A percentile compares a stretch with the other conserved stretches of the same genome.
phyloP scores from a whole-genome alignment of 2,329 filamentous ascomycete species.

The Laburnicola sp. region DNA sequence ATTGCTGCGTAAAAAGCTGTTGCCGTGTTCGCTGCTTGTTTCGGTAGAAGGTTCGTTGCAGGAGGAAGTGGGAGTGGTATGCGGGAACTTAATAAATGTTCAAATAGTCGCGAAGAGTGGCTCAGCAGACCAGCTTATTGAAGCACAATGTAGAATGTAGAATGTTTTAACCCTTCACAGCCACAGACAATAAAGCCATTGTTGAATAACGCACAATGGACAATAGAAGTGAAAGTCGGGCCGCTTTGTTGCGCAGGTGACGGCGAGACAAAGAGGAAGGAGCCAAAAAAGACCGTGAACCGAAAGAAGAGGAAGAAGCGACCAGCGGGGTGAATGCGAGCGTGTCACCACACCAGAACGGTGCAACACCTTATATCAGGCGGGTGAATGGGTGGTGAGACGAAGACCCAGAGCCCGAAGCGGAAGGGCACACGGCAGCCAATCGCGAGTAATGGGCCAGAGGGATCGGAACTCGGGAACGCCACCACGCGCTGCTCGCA shows the following conservation, averaged over 20 bases:
- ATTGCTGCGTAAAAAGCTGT: constrained; percentile 7
- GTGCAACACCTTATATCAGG: constrained; percentile 33
- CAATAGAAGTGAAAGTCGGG: constrained; percentile 12
- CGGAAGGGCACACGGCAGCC: constrained; percentile 34
- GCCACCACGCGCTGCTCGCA: constrained; percentile 36
- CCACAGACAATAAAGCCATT: constrained; percentile 31
- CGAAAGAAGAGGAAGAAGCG: constrained; percentile 21
- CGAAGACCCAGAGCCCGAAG: constrained; percentile 31
- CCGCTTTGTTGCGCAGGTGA: constrained; percentile 20
- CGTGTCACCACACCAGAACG: constrained; percentile 5
- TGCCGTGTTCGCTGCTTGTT: constrained; percentile 1
- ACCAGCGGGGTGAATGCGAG: constrained; percentile 15
- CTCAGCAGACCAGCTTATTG: constrained; percentile 18
- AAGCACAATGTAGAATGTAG: constrained; percentile 24
- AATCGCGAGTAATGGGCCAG: constrained; percentile 33
- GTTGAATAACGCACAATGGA: constrained; percentile 23
- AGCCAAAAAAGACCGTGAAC: constrained; percentile 16
- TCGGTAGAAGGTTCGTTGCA: not conserved
- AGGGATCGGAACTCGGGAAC: constrained; percentile 39
- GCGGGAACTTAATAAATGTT: constrained; percentile 9
- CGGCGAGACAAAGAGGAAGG: constrained; percentile 16
- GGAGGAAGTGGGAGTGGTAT: not conserved
- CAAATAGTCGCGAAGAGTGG: constrained; percentile 16
- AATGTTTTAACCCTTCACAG: constrained; percentile 29
- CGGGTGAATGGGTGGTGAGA: constrained; percentile 34